These are phyloP conservation scores for Hypoxylon sp. DNA, from an alignment of 2,329 filamentous ascomycete genomes.

Conservation along the genomic window DNA sequence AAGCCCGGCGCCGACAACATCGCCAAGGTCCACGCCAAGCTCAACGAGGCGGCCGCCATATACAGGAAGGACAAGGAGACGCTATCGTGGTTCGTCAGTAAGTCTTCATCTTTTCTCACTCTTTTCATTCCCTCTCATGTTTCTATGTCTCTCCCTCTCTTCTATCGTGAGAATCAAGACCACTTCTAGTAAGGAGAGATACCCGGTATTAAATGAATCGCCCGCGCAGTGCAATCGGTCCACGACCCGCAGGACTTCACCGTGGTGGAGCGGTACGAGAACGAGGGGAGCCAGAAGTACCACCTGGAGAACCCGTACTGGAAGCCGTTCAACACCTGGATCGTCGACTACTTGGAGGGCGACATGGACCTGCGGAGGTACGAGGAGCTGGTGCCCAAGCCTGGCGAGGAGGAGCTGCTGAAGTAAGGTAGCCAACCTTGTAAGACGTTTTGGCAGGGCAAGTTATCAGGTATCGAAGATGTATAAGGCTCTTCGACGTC, in stretches of 20 bases:
- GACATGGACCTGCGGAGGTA: slow-evolving; percentile 74
- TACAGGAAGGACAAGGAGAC: slow-evolving; percentile 78
- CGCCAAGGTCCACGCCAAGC: slow-evolving; percentile 73
- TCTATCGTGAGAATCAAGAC: too few relatives aligned
- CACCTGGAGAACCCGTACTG: slow-evolving; percentile 75
- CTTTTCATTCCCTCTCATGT: too few relatives aligned
- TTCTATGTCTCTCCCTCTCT: not conserved
- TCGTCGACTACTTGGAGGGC: slow-evolving; percentile 71
- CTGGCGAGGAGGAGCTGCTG: slow-evolving; percentile 40
- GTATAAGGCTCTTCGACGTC: not conserved
- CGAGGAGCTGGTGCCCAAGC: slow-evolving; percentile 65
- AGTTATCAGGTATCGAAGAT: too few relatives aligned
- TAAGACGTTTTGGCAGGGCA: not conserved
- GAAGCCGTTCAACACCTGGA: slow-evolving; percentile 79
- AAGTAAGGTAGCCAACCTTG: slow-evolving; percentile 18
- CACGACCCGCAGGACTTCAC: slow-evolving; percentile 74
- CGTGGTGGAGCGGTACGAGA: slow-evolving; percentile 76
- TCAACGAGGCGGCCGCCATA: slow-evolving; percentile 76
- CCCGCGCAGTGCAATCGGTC: slow-evolving; percentile 67
- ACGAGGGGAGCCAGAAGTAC: slow-evolving; percentile 69
- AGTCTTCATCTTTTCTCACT: slow-evolving; percentile 1
- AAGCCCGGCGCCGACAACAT: slow-evolving; percentile 71
- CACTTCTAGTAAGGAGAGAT: too few relatives aligned
- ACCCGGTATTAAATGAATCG: not conserved
- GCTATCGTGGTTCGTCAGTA: slow-evolving; percentile 72